phyloP scores from a whole-genome alignment of 768 basidiomycete species.

The Lactarius deliciosus region DNA sequence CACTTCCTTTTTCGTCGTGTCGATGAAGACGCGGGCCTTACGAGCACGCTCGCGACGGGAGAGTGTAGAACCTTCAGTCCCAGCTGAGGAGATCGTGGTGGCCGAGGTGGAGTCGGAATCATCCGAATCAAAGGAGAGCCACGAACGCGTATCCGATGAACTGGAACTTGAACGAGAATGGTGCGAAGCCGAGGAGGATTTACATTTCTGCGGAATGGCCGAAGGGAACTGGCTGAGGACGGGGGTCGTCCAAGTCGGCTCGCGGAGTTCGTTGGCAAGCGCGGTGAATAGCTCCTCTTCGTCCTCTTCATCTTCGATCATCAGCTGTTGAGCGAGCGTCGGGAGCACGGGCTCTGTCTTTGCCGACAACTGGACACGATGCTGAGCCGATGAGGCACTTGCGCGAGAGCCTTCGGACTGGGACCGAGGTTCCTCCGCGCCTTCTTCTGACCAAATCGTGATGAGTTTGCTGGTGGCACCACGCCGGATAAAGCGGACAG shows the following conservation, averaged over 20 bases:
- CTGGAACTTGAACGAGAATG: slow-evolving; percentile 54
- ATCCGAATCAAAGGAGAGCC: slow-evolving; percentile 62
- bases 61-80: slow-evolving; percentile 42
- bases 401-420: slow-evolving; percentile 12
- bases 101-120: slow-evolving; percentile 42
- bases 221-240: slow-evolving; percentile 58
- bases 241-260: slow-evolving; percentile 69
- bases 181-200: slow-evolving; percentile 55
- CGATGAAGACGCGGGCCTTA: slow-evolving; percentile 70
- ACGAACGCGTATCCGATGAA: slow-evolving; percentile 73
- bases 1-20: slow-evolving; percentile 72
- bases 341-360: slow-evolving; percentile 32
- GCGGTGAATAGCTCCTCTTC: slow-evolving; percentile 73
- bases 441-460: slow-evolving; percentile 68
- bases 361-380: slow-evolving; percentile 29
- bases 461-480: slow-evolving; percentile 46
- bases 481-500: slow-evolving; percentile 54
- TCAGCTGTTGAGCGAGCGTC: slow-evolving; percentile 68
- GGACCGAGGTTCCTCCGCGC: slow-evolving; percentile 35
- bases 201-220: slow-evolving; percentile 44
- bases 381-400: slow-evolving; percentile 31
- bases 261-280: slow-evolving; percentile 68
- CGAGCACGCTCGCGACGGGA: slow-evolving; percentile 70
- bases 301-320: slow-evolving; percentile 68
- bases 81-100: slow-evolving; percentile 45